A percentile compares a stretch with the other conserved stretches of the same genome.
phyloP scores from a whole-genome alignment of 495 filamentous ascomycete species.

The Bombardia bombarda region DNA sequence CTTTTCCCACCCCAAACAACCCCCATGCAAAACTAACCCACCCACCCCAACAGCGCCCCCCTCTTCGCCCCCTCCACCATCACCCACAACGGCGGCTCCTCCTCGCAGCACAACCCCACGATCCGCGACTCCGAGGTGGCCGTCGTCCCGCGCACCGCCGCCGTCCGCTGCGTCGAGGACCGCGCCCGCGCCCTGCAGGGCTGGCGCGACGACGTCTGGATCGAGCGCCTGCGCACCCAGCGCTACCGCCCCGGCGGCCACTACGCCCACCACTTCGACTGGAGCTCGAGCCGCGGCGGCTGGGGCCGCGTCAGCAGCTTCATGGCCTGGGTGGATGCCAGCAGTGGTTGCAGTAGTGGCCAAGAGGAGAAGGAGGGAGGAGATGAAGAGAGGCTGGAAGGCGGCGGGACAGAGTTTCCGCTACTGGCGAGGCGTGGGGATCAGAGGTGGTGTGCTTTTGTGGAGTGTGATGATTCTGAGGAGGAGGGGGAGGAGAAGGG shows the following conservation, averaged over 20 bases:
- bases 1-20: neutral
- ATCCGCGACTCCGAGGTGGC: constrained; percentile 42
- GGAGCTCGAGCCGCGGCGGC: constrained; percentile 29
- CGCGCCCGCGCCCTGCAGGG: constrained; percentile 36
- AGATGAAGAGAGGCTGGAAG: constrained; percentile 22
- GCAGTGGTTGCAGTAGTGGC: too few relatives aligned
- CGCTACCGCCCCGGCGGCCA: constrained; percentile 32
- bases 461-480: constrained; percentile 24
- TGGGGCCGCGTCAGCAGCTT: constrained; percentile 42
- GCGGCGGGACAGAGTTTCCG: constrained; percentile 41
- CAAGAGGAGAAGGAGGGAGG: too few relatives aligned
- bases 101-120: constrained; percentile 21
- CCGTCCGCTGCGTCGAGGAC: constrained; percentile 36
- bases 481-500: constrained; percentile 4
- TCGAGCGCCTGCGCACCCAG: constrained; percentile 37
- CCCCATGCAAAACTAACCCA: neutral
- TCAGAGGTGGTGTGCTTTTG: constrained; percentile 34
- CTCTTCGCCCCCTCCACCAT: constrained; percentile 36
- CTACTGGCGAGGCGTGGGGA: constrained; percentile 19
- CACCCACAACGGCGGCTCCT: constrained; percentile 30
- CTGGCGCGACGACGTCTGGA: constrained; percentile 37
- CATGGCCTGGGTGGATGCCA: constrained; percentile 36
- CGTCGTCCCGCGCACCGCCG: constrained; percentile 32
- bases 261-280: constrained; percentile 40
- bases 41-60: constrained; percentile 20